Conservation (phyloP, 192 early-diverging fungal genomes). For the Coemansia reversa region DNA sequence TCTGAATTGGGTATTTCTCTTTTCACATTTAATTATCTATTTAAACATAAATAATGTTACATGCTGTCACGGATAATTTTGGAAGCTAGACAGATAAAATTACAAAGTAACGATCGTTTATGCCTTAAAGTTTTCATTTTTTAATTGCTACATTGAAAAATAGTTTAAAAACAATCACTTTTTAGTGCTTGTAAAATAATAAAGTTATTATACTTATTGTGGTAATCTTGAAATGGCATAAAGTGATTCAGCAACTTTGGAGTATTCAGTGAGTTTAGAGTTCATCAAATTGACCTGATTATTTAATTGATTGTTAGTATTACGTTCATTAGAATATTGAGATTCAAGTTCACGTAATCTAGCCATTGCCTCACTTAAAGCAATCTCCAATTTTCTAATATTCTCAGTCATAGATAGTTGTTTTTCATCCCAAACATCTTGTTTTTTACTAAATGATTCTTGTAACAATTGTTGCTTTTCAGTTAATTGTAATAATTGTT, state of each 20-base stretch:
- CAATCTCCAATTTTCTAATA: slow-evolving; percentile 19
- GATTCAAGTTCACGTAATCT: slow-evolving; percentile 33
- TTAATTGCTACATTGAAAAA: too few species aligned
- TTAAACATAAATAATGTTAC: too few species aligned
- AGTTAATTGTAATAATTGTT: slow-evolving; percentile 7
- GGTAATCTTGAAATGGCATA: slow-evolving; percentile 15
- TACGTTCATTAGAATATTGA: slow-evolving; percentile 18
- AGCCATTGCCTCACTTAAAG: slow-evolving; percentile 34
- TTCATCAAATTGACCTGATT: slow-evolving; percentile 15
- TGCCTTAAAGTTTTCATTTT: too few species aligned
- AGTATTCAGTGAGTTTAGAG: slow-evolving; percentile 30
- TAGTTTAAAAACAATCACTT: too few species aligned
- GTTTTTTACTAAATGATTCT: slow-evolving; percentile 1
- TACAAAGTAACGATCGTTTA: too few species aligned
- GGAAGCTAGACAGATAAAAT: too few species aligned
- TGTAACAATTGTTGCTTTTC: slow-evolving; percentile 8
- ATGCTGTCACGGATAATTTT: too few species aligned
- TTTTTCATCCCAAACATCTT: slow-evolving; percentile 2
- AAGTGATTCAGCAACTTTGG: slow-evolving; percentile 24
- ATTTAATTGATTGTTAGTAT: slow-evolving; percentile 14
- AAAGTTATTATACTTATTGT: background rate
- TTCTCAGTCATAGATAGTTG: slow-evolving; percentile 12
- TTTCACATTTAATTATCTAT: too few species aligned
- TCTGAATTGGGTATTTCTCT: too few species aligned
- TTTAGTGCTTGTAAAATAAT: too few species aligned